Percentiles rank a stretch among this genome's conserved stretches.
phyloP scores from a whole-genome alignment of 2,329 filamentous ascomycete species.

The Celoporthe dispersa region DNA sequence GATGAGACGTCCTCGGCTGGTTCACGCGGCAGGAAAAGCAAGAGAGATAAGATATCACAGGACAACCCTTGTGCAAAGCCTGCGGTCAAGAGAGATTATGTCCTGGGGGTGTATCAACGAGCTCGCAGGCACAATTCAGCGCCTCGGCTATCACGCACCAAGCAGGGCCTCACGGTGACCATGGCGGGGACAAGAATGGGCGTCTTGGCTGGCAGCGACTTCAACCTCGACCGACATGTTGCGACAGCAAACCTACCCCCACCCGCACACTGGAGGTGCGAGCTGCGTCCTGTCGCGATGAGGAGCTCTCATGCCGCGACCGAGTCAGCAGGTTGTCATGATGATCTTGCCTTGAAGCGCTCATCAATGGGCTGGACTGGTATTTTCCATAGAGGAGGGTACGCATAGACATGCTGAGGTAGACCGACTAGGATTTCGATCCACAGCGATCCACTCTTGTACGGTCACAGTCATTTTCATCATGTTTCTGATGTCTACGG shows the following conservation, averaged over 20 bases:
- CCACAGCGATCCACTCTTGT: background rate
- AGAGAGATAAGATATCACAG: background rate
- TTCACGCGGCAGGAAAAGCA: too few relatives aligned
- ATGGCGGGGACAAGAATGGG: background rate
- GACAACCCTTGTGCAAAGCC: background rate
- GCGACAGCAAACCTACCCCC: background rate
- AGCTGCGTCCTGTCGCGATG: background rate
- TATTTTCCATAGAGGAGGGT: background rate
- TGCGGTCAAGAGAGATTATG: background rate
- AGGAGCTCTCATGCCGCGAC: background rate
- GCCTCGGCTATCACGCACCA: background rate
- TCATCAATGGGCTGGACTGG: background rate
- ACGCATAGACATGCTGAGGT: background rate
- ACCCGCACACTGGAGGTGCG: background rate
- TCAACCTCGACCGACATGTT: background rate
- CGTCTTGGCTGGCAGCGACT: background rate
- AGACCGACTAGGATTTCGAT: background rate
- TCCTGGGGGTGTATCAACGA: background rate
- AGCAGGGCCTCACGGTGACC: background rate
- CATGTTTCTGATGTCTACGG: background rate
- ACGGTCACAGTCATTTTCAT: background rate
- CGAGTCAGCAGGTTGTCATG: background rate
- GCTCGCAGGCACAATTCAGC: background rate
- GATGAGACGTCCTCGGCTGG: slow-evolving; percentile 10
- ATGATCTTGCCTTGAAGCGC: background rate